Conservation (phyloP, 352 stramenopile species). For the Globisporangium cystogenes region DNA sequence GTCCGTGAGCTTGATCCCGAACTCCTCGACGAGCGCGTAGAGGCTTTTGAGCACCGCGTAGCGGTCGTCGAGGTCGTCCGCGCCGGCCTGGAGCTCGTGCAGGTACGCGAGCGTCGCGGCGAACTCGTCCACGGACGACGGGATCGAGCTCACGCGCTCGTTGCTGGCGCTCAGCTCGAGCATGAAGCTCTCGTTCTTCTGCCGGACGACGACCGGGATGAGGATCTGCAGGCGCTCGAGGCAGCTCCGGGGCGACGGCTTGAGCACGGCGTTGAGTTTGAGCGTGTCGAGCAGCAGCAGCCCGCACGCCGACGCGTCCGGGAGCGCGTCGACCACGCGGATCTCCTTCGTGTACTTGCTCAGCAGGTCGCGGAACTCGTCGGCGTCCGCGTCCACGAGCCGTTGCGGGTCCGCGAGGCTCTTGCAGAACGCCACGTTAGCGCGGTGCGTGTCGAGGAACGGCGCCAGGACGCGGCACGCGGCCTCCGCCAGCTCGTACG, state of each 20-base stretch:
- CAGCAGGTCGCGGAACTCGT: slow-evolving; percentile 57
- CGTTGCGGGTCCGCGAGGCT: slow-evolving; percentile 23
- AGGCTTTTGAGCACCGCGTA: slow-evolving; percentile 50
- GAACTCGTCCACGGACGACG: slow-evolving; percentile 66
- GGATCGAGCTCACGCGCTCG: slow-evolving; percentile 67
- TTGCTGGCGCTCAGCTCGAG: slow-evolving; percentile 45
- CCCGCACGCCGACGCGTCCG: slow-evolving; percentile 36
- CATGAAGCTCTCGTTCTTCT: slow-evolving; percentile 57
- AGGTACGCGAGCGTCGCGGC: slow-evolving; percentile 52
- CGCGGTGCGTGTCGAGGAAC: slow-evolving; percentile 71
- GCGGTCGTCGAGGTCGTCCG: slow-evolving; percentile 45
- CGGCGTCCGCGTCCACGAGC: slow-evolving; percentile 23
- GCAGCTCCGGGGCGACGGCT: slow-evolving; percentile 61
- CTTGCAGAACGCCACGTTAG: slow-evolving; percentile 62
- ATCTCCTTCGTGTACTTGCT: slow-evolving; percentile 65
- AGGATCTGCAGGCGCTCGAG: slow-evolving; percentile 48
- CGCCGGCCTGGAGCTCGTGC: slow-evolving; percentile 37
- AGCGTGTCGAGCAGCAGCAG: slow-evolving; percentile 55
- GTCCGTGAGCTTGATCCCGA: slow-evolving; percentile 56
- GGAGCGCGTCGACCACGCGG: slow-evolving; percentile 39
- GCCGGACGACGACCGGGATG: slow-evolving; percentile 51
- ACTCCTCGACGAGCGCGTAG: slow-evolving; percentile 67
- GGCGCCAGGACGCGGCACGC: slow-evolving; percentile 56
- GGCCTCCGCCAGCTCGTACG: slow-evolving; percentile 39
- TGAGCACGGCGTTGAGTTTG: slow-evolving; percentile 51